These are phyloP conservation scores for Wickerhamiella domercqiae DNA, from an alignment of 805 yeast species.

Conservation along the genomic window DNA sequence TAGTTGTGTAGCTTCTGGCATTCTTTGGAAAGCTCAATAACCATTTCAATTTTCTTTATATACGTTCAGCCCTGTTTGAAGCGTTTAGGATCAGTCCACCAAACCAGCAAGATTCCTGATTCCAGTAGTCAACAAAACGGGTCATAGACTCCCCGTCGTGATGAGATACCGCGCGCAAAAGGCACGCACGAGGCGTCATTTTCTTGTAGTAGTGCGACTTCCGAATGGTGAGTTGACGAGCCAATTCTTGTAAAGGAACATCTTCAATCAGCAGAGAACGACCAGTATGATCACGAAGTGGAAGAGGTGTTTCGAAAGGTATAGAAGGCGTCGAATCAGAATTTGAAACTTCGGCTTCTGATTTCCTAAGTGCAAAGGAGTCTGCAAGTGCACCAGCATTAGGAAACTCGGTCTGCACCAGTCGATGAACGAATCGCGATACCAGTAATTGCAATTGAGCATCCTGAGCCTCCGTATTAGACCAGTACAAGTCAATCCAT, in stretches of 20 bases:
- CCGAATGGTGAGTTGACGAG: slow-evolving; percentile 68
- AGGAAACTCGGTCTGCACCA: slow-evolving; percentile 30
- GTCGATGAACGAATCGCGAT: slow-evolving; percentile 28
- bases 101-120: slow-evolving; percentile 68
- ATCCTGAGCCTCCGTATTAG: slow-evolving; percentile 17
- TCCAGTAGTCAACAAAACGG: slow-evolving; percentile 33
- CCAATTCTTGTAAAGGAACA: slow-evolving; percentile 43
- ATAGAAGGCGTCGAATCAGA: slow-evolving; percentile 3
- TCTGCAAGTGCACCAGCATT: slow-evolving; percentile 29
- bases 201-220: slow-evolving; percentile 56
- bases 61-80: too few species aligned
- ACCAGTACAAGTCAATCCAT: slow-evolving; percentile 60
- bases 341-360: slow-evolving; percentile 7
- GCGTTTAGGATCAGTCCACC: slow-evolving; percentile 58
- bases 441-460: slow-evolving; percentile 23
- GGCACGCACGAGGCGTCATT: slow-evolving; percentile 56
- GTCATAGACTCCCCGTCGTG: slow-evolving; percentile 9
- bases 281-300: slow-evolving; percentile 4
- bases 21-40: slow-evolving; percentile 65
- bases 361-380: slow-evolving; percentile 26
- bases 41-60: slow-evolving; percentile 54
- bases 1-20: slow-evolving; percentile 65
- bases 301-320: background rate
- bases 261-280: slow-evolving; percentile 1
- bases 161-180: slow-evolving; percentile 32